A percentile compares a stretch with the other conserved stretches of the same genome.
Conservation (phyloP, 2,329 filamentous ascomycete genomes). For the Beauveria australis region DNA sequence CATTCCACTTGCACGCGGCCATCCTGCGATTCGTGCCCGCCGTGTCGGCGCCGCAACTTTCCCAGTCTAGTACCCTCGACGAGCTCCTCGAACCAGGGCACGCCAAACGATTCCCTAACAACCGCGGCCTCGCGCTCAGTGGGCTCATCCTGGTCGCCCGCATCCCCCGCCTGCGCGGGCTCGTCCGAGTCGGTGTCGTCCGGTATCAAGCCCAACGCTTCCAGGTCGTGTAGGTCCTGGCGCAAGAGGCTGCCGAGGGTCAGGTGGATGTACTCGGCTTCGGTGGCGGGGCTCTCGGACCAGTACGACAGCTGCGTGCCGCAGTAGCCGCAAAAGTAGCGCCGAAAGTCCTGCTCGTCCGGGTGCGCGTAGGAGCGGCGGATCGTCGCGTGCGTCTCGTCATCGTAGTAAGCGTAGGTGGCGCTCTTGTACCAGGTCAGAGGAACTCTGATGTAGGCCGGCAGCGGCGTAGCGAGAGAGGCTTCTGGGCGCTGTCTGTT, state of each 20-base stretch:
- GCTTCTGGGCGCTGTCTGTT: constrained; percentile 37
- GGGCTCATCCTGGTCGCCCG: constrained; percentile 17
- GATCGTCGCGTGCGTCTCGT: constrained; percentile 64
- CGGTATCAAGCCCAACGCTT: constrained; percentile 66
- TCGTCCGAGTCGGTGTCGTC: constrained; percentile 24
- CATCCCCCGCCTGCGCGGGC: constrained; percentile 19
- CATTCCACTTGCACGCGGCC: constrained; percentile 64
- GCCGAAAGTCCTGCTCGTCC: constrained; percentile 50
- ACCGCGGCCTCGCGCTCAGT: constrained; percentile 23
- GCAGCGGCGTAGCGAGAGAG: constrained; percentile 63
- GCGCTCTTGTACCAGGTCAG: constrained; percentile 71
- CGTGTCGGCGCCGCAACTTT: constrained; percentile 54
- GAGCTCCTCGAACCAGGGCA: constrained; percentile 82
- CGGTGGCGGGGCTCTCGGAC: constrained; percentile 62
- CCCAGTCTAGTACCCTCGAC: constrained; percentile 68
- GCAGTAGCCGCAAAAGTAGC: constrained; percentile 87
- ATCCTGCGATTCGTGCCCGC: constrained; percentile 46
- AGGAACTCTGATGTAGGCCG: constrained; percentile 76
- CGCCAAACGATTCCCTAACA: constrained; percentile 53
- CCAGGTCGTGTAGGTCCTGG: constrained; percentile 63
- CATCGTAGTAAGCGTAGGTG: constrained; percentile 66
- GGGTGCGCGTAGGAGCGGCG: constrained; percentile 58
- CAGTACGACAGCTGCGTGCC: constrained; percentile 79
- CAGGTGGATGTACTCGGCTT: constrained; percentile 72
- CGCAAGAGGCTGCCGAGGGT: constrained; percentile 69